A percentile compares a stretch with the other conserved stretches of the same genome.
phyloP scores from a whole-genome alignment of 192 early-diverging fungal species.

The Coemansia javaensis region DNA sequence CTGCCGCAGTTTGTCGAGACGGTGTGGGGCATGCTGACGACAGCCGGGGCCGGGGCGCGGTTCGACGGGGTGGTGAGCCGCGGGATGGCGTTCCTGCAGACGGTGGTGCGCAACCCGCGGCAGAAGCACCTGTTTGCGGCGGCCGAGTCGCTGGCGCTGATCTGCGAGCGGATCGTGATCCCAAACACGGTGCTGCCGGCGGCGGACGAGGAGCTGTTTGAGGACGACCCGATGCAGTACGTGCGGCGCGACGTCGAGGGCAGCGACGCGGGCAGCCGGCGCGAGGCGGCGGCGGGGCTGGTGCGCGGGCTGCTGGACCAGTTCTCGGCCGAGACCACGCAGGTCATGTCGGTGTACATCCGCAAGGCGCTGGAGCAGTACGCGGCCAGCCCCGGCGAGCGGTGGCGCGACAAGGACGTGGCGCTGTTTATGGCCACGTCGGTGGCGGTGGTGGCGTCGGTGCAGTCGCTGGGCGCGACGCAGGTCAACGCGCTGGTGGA shows the following conservation, averaged over 20 bases:
- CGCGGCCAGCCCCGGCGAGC: slow-evolving; percentile 55
- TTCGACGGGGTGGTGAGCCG: slow-evolving; percentile 86
- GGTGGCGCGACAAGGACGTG: slow-evolving; percentile 96
- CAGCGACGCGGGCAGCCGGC: slow-evolving; percentile 86
- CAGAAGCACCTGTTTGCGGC: slow-evolving; percentile 71
- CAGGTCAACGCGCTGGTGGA: slow-evolving; percentile 79
- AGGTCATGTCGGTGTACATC: slow-evolving; percentile 76
- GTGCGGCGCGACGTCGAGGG: slow-evolving; percentile 91
- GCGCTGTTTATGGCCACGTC: slow-evolving; percentile 90
- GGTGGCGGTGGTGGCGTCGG: slow-evolving; percentile 74
- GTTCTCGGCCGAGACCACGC: slow-evolving; percentile 79
- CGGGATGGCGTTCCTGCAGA: slow-evolving; percentile 84
- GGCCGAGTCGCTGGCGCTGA: slow-evolving; percentile 64
- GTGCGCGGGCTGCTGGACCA: slow-evolving; percentile 87
- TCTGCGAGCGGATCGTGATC: slow-evolving; percentile 88
- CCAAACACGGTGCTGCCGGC: slow-evolving; percentile 88
- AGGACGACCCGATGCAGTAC: slow-evolving; percentile 95
- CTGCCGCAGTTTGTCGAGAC: slow-evolving; percentile 81
- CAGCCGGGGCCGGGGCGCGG: slow-evolving; percentile 62
- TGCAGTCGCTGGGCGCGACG: slow-evolving; percentile 78
- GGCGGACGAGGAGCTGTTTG: slow-evolving; percentile 90
- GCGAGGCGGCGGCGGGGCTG: slow-evolving; percentile 85
- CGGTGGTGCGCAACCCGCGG: slow-evolving; percentile 71
- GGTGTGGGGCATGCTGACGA: slow-evolving; percentile 83
- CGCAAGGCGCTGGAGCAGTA: slow-evolving; percentile 68